Evolutionary conservation across 306 rosid genomes (phyloP), one percentile per base, ranked within the genome.

Genomic region (Sindora glabra): DNA sequence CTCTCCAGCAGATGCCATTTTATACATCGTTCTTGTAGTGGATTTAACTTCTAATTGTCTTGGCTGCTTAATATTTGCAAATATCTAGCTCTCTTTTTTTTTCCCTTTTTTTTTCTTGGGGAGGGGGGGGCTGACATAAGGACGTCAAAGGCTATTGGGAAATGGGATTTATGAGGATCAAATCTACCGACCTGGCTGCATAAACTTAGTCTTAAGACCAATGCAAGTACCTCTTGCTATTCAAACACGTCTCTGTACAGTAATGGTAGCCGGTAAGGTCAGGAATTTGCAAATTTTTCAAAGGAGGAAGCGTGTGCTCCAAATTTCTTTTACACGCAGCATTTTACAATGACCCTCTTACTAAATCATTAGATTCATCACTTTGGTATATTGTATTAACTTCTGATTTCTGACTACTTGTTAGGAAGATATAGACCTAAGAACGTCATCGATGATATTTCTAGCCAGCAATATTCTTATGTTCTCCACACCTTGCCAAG

Each of bases 401-500:
- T 61, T 55, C 14, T 48, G 44, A 16, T n/a, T 37, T 71, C 32
- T 74, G 53, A 38, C 62, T 49, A 30, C 46, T 47, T 45, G 51
- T 5, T 81, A 89, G 99, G 86, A 79, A 60, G 77, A 75, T 39
- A 34, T 11, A 12, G 74, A 48, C 44, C 29, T 72, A 40, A 73
- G 67, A 61, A 56, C 74, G 67, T 90, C 81, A n/a, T 73, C 81
- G 27, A 57, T 65, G 46, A 54, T 73, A 48, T 64, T 83, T 78
- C 70, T 83, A 6, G 69, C 79, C 7, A 50, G 81, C 61, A 82
- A 84, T 70, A 67, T 79, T 29, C 74, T 89, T 73, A 66, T 84
- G 80, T 79, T 83, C 59, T 64, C 89, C 15, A 52, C 68, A 45
- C 99, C 99, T 42, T 70, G 78, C 50, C 73, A 71, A 24, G 99